Conservation (phyloP, 805 yeast species). For the Cyberlindnera mrakii region DNA sequence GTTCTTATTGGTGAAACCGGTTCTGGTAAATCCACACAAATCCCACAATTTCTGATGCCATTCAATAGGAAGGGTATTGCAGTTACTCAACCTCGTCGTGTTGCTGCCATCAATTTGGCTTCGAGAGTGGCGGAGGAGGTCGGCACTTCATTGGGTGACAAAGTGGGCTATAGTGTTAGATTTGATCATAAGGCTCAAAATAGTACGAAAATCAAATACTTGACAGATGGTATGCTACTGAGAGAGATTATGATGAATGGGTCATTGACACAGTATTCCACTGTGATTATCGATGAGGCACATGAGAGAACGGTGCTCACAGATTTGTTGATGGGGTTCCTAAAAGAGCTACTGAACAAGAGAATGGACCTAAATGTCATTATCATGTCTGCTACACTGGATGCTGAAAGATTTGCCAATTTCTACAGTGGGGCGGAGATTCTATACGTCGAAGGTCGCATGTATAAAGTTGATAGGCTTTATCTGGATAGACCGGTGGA, state of each 20-base stretch:
- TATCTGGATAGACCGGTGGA: constrained; percentile 63
- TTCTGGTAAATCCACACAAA: constrained; percentile 95
- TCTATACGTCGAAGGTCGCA: constrained; percentile 82
- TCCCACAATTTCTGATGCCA: constrained; percentile 83
- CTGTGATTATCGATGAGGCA: constrained; percentile 90
- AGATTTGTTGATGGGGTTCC: constrained; percentile 82
- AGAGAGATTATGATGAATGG: constrained; percentile 83
- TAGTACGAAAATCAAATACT: constrained; percentile 68
- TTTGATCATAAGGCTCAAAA: constrained; percentile 65
- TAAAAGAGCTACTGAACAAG: constrained; percentile 56
- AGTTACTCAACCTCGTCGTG: constrained; percentile 95
- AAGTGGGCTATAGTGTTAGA: constrained; percentile 90
- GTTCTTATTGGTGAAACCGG: constrained; percentile 95
- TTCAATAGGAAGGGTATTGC: constrained; percentile 54
- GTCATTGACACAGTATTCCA: constrained; percentile 55
- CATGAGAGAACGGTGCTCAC: constrained; percentile 94
- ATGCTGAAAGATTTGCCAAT: constrained; percentile 77
- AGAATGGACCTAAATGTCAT: constrained; percentile 60
- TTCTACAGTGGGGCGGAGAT: constrained; percentile 82
- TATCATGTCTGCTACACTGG: constrained; percentile 95
- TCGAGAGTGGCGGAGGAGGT: constrained; percentile 86
- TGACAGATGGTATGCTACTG: constrained; percentile 96
- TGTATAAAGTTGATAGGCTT: constrained; percentile 72
- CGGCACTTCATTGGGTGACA: constrained; percentile 70
- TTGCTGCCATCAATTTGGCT: constrained; percentile 93